phyloP scores from a whole-genome alignment of 169 alveolate species.

The Cystoisospora suis region DNA sequence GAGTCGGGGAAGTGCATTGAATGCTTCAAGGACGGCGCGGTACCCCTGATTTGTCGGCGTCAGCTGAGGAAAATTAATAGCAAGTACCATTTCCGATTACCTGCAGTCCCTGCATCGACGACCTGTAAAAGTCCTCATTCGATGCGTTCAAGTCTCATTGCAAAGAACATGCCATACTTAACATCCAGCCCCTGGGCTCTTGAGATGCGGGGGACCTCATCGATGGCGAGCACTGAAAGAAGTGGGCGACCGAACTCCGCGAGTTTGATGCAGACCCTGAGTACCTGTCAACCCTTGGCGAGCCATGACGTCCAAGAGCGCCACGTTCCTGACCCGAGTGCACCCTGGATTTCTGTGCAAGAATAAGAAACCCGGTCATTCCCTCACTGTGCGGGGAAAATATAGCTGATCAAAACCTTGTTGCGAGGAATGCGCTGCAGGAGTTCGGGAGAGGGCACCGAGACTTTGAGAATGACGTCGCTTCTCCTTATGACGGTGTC shows the following conservation, averaged over 20 bases:
- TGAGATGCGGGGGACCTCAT: conserved; percentile 89
- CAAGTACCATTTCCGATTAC: background rate
- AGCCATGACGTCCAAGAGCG: conserved; percentile 51
- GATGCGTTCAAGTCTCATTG: background rate
- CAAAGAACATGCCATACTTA: conserved; percentile 36
- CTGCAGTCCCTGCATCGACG: conserved; percentile 65
- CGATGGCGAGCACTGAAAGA: conserved; percentile 83
- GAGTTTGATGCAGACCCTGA: background rate
- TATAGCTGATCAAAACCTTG: conserved; percentile 77
- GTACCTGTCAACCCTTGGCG: conserved; percentile 57
- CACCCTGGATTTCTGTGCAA: background rate
- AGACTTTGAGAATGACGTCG: conserved; percentile 80
- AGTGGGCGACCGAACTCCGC: background rate
- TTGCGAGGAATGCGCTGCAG: conserved; percentile 77
- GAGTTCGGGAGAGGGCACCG: conserved; percentile 77
- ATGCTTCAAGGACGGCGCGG: conserved; percentile 94
- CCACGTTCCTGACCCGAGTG: conserved; percentile 70
- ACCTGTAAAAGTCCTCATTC: background rate
- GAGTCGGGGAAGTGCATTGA: conserved; percentile 86
- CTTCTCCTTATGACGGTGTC: conserved; percentile 73
- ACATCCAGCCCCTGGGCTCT: conserved; percentile 93
- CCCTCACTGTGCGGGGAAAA: conserved; percentile 82
- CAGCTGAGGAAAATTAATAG: background rate
- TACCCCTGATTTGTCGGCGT: too few species aligned
- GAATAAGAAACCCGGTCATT: background rate